Conservation (phyloP, 768 basidiomycete species). For the Pilatotrama ljubarskyi region DNA sequence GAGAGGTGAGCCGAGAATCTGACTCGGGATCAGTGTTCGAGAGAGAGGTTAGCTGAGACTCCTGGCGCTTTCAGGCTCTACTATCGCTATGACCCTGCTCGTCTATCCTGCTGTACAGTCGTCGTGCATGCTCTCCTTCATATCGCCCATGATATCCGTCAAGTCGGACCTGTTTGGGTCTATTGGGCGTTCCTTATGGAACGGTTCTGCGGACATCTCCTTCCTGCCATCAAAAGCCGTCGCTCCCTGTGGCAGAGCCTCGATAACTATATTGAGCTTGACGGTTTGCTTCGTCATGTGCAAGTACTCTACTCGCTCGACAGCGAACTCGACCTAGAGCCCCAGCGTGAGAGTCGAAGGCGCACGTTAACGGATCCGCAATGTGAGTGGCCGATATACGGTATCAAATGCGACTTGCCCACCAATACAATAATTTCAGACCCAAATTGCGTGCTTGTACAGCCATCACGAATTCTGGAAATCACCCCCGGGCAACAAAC, state of each 20-base stretch:
- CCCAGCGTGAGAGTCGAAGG: too few species aligned
- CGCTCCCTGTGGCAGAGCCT: conserved; percentile 18
- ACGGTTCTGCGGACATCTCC: conserved; percentile 24
- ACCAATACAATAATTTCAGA: too few species aligned
- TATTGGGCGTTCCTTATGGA: conserved; percentile 32
- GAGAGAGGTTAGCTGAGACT: not conserved
- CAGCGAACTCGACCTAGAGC: too few species aligned
- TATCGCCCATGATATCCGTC: conserved; percentile 26
- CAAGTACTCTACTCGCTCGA: not conserved
- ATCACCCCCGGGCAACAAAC: too few species aligned
- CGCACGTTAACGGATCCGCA: too few species aligned
- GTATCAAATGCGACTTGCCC: too few species aligned
- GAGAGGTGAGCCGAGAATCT: conserved; percentile 37
- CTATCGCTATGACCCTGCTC: conserved; percentile 25
- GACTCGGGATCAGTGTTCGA: not conserved
- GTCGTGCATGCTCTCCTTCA: conserved; percentile 34
- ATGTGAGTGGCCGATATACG: too few species aligned
- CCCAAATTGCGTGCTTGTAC: too few species aligned
- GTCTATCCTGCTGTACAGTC: conserved; percentile 31
- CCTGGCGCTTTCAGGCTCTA: conserved; percentile 24
- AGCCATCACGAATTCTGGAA: too few species aligned
- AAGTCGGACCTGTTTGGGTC: conserved; percentile 25
- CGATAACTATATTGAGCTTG: too few species aligned
- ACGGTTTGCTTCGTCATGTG: too few species aligned
- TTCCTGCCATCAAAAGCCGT: conserved; percentile 19